phyloP scores from a whole-genome alignment of 805 yeast genomes.

The Cyberlindnera samutprakarnensis region DNA sequence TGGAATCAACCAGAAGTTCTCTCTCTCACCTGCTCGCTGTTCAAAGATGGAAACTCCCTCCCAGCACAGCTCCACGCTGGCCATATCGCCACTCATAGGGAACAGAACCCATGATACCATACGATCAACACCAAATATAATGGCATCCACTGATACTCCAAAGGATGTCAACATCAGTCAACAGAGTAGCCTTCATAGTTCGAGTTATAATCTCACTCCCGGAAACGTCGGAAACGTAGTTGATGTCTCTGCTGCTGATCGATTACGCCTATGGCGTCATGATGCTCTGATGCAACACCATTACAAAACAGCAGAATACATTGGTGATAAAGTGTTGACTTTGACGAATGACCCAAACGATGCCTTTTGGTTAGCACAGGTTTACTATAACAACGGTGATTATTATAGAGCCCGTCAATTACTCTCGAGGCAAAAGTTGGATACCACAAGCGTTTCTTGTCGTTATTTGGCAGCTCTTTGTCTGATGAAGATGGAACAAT shows the following conservation, averaged over 20 bases:
- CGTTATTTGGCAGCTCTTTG: slow-evolving; percentile 75
- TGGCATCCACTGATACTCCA: slow-evolving; percentile 9
- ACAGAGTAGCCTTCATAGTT: not conserved
- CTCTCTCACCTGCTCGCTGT: too few species aligned
- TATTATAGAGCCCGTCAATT: slow-evolving; percentile 73
- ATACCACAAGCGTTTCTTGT: slow-evolving; percentile 57
- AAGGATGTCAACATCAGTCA: slow-evolving; percentile 1
- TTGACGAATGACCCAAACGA: slow-evolving; percentile 85
- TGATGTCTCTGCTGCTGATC: slow-evolving; percentile 64
- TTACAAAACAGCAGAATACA: slow-evolving; percentile 78
- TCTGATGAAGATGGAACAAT: slow-evolving; percentile 58
- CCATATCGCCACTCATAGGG: slow-evolving; percentile 58
- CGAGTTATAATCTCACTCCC: not conserved
- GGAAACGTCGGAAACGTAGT: slow-evolving; percentile 1
- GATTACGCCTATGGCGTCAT: slow-evolving; percentile 84
- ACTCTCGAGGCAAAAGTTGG: slow-evolving; percentile 49
- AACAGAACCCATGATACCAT: slow-evolving; percentile 29
- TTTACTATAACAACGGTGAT: slow-evolving; percentile 66
- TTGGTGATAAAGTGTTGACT: slow-evolving; percentile 85
- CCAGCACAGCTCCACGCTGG: slow-evolving; percentile 67
- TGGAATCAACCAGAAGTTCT: too few species aligned
- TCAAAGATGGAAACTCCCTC: slow-evolving; percentile 28
- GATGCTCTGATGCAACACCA: slow-evolving; percentile 92
- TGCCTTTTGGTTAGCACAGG: slow-evolving; percentile 96
- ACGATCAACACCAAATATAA: slow-evolving; percentile 43